Conservation (phyloP, 352 stramenopile genomes). For the Phytophthora sansomeana region DNA sequence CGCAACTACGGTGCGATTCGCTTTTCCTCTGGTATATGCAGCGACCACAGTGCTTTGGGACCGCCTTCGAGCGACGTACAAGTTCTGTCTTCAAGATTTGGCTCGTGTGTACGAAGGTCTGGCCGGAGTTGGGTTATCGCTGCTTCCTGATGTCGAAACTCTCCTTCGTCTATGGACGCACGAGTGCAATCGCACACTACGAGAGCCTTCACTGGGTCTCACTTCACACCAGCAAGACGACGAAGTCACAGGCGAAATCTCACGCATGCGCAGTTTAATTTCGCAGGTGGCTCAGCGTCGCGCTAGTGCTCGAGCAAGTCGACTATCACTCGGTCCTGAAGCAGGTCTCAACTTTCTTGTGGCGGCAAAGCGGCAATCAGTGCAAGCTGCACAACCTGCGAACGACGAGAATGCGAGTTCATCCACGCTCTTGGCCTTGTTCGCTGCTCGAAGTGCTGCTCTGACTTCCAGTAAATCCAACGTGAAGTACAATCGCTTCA, state of each 20-base stretch:
- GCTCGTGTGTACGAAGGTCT: slow-evolving; percentile 58
- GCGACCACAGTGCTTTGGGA: slow-evolving; percentile 67
- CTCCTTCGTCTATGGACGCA: slow-evolving; percentile 61
- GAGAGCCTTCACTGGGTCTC: slow-evolving; percentile 31
- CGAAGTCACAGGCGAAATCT: slow-evolving; percentile 20
- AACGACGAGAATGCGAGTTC: slow-evolving; percentile 18
- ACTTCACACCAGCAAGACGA: slow-evolving; percentile 14
- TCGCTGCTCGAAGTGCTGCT: slow-evolving; percentile 25
- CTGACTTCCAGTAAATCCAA: background rate
- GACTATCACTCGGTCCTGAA: slow-evolving; percentile 14
- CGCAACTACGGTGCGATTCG: slow-evolving; percentile 20
- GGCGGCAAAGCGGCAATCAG: slow-evolving; percentile 11
- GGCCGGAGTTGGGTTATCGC: slow-evolving; percentile 40
- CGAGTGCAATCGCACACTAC: slow-evolving; percentile 50
- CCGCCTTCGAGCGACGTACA: slow-evolving; percentile 33
- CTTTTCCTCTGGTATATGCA: slow-evolving; percentile 41
- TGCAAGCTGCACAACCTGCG: background rate
- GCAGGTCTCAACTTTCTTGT: slow-evolving; percentile 11
- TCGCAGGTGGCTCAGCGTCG: slow-evolving; percentile 30
- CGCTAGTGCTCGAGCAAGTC: slow-evolving; percentile 39
- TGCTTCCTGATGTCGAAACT: slow-evolving; percentile 51
- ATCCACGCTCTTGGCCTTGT: slow-evolving; percentile 19
- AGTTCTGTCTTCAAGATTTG: slow-evolving; percentile 61
- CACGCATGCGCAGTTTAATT: slow-evolving; percentile 23
- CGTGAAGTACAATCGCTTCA: slow-evolving; percentile 2